Percentiles rank a stretch among this genome's conserved stretches.
Conservation (phyloP, 352 stramenopile genomes). For the Globisporangium viniferum region DNA sequence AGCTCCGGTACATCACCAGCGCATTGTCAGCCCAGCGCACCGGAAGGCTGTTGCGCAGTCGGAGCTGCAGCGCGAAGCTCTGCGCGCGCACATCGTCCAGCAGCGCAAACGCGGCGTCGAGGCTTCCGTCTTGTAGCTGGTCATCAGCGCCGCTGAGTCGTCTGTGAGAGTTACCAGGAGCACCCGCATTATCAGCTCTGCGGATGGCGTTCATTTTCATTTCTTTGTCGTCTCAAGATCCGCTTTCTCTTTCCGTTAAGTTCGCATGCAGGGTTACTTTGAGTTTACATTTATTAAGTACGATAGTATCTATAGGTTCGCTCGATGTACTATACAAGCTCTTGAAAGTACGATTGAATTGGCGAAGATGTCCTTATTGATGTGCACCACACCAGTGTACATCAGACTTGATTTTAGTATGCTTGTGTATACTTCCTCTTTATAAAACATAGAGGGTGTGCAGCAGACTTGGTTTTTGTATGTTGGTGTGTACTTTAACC, state of each 20-base stretch:
- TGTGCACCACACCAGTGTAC: no score
- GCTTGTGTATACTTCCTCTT: no score
- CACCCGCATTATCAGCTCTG: background rate
- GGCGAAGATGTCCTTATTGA: no score
- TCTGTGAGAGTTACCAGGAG: background rate
- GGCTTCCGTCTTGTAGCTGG: background rate
- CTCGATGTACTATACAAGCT: background rate
- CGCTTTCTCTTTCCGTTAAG: background rate
- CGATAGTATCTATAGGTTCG: no score
- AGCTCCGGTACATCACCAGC: slow-evolving; percentile 37
- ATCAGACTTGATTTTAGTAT: no score
- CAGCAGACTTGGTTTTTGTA: no score
- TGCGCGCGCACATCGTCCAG: slow-evolving; percentile 47
- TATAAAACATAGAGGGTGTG: no score
- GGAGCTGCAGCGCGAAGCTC: slow-evolving; percentile 41
- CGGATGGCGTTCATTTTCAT: background rate
- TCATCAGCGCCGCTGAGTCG: background rate
- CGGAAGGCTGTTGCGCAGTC: slow-evolving; percentile 45
- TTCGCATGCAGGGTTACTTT: background rate
- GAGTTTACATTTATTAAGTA: background rate
- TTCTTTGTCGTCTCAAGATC: background rate
- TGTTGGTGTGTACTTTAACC: no score
- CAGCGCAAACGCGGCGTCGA: slow-evolving; percentile 57
- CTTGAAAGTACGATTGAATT: background rate
- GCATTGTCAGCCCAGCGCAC: slow-evolving; percentile 49